These are phyloP conservation scores for Pichia kluyveri DNA, from an alignment of 805 yeast species.

Conservation along the genomic window DNA sequence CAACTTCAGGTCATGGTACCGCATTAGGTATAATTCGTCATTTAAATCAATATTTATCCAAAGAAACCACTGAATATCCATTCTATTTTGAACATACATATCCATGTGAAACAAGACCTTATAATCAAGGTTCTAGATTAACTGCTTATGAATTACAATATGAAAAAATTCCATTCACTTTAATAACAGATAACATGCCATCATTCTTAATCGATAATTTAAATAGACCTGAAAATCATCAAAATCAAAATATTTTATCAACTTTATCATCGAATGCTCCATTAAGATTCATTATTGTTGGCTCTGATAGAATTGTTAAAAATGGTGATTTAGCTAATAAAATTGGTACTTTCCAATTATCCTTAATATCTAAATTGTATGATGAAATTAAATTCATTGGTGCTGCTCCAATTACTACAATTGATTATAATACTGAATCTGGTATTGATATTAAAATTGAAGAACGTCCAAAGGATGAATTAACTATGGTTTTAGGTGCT, in stretches of 20 bases:
- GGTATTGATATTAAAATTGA: slow-evolving; percentile 82
- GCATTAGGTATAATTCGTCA: slow-evolving; percentile 90
- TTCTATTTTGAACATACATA: slow-evolving; percentile 62
- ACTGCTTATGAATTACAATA: slow-evolving; percentile 86
- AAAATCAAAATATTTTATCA: slow-evolving; percentile 11
- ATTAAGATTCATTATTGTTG: slow-evolving; percentile 82
- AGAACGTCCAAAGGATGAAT: slow-evolving; percentile 74
- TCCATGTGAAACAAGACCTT: slow-evolving; percentile 92
- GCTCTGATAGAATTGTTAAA: slow-evolving; percentile 88
- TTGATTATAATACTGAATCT: slow-evolving; percentile 54
- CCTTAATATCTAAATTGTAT: slow-evolving; percentile 57
- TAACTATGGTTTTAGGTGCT: slow-evolving; percentile 70
- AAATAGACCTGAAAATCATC: slow-evolving; percentile 16
- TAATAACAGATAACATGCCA: slow-evolving; percentile 88
- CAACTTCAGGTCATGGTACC: slow-evolving; percentile 97
- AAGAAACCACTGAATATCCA: slow-evolving; percentile 25
- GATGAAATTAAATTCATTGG: slow-evolving; percentile 75
- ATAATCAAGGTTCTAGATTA: slow-evolving; percentile 90
- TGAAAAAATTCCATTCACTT: slow-evolving; percentile 79
- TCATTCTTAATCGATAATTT: slow-evolving; percentile 57
- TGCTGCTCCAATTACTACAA: slow-evolving; percentile 92
- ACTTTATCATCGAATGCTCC: slow-evolving; percentile 40
- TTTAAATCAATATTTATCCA: slow-evolving; percentile 30
- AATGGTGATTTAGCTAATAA: slow-evolving; percentile 97
- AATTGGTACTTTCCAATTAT: slow-evolving; percentile 88